A percentile compares a stretch with the other conserved stretches of the same genome.
phyloP scores from a whole-genome alignment of 1,284 basidiomycete species.

The Microstroma glucosiphilum region DNA sequence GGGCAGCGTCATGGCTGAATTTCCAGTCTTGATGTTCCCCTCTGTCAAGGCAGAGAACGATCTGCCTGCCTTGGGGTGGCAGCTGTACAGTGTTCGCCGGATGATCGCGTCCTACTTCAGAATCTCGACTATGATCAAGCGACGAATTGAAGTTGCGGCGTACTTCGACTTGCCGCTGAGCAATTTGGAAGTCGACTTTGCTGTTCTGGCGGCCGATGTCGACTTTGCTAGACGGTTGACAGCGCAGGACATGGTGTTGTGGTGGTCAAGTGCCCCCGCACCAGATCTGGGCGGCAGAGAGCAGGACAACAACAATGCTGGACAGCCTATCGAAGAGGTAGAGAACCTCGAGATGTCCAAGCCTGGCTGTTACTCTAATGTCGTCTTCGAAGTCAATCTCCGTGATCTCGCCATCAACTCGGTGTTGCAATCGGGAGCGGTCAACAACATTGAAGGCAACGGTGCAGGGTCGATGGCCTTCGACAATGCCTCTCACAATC shows the following conservation, averaged over 20 bases:
- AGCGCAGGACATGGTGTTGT: slow-evolving; percentile 82
- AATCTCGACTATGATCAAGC: slow-evolving; percentile 71
- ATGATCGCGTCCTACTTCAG: slow-evolving; percentile 79
- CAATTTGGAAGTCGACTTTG: slow-evolving; percentile 84
- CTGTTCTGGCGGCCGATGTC: slow-evolving; percentile 78
- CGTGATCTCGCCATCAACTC: slow-evolving; percentile 90
- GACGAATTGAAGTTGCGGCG: slow-evolving; percentile 73
- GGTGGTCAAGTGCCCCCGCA: slow-evolving; percentile 76
- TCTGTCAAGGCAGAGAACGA: slow-evolving; percentile 68
- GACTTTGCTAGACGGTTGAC: slow-evolving; percentile 80
- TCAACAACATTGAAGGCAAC: slow-evolving; percentile 94
- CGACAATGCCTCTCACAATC: slow-evolving; percentile 73
- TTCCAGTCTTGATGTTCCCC: slow-evolving; percentile 81
- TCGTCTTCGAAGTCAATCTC: slow-evolving; percentile 82
- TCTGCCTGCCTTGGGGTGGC: slow-evolving; percentile 56
- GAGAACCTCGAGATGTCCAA: slow-evolving; percentile 83
- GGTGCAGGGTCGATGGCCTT: slow-evolving; percentile 71
- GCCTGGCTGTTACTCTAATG: slow-evolving; percentile 84
- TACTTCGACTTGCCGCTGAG: slow-evolving; percentile 86
- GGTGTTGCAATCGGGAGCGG: slow-evolving; percentile 83
- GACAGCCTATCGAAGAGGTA: slow-evolving; percentile 40
- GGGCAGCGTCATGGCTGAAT: slow-evolving; percentile 62
- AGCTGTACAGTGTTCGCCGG: slow-evolving; percentile 56
- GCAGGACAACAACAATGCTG: slow-evolving; percentile 67
- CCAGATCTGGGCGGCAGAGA: slow-evolving; percentile 93